Conservation (phyloP, 2,329 filamentous ascomycete species). For the Epichloe gansuensis region DNA sequence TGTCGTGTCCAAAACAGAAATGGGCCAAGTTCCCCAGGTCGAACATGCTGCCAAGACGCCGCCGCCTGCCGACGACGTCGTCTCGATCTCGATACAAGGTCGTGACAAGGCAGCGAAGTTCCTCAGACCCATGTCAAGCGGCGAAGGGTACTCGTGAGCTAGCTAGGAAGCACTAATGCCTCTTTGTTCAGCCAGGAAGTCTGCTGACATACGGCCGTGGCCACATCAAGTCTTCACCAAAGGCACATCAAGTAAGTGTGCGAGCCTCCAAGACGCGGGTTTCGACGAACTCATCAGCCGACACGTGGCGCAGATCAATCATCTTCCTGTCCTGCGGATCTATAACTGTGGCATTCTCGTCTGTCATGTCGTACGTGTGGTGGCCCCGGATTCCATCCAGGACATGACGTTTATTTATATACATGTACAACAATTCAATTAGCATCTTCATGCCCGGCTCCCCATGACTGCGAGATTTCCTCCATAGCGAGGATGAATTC, state of each 20-base stretch:
- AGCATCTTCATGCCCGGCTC: slow-evolving; percentile 49
- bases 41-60: not conserved
- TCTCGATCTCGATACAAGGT: slow-evolving; percentile 4
- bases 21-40: not conserved
- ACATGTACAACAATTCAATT: no score
- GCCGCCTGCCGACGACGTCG: not conserved
- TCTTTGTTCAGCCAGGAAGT: slow-evolving; percentile 15
- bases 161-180: not conserved
- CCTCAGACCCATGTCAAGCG: slow-evolving; percentile 22
- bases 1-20: not conserved
- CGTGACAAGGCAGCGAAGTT: slow-evolving; percentile 37
- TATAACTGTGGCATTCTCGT: slow-evolving; percentile 32
- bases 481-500: slow-evolving; percentile 42
- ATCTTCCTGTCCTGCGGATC: slow-evolving; percentile 24
- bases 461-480: slow-evolving; percentile 48
- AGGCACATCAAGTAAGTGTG: slow-evolving; percentile 30
- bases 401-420: no score
- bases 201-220: slow-evolving; percentile 20
- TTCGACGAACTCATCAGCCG: not conserved
- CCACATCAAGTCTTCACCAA: slow-evolving; percentile 17
- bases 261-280: not conserved
- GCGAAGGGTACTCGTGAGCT: not conserved
- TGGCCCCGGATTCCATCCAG: not conserved
- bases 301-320: slow-evolving; percentile 13
- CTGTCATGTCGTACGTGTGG: slow-evolving; percentile 31